phyloP scores from a whole-genome alignment of 1,284 basidiomycete genomes.

The Malassezia cuniculi region DNA sequence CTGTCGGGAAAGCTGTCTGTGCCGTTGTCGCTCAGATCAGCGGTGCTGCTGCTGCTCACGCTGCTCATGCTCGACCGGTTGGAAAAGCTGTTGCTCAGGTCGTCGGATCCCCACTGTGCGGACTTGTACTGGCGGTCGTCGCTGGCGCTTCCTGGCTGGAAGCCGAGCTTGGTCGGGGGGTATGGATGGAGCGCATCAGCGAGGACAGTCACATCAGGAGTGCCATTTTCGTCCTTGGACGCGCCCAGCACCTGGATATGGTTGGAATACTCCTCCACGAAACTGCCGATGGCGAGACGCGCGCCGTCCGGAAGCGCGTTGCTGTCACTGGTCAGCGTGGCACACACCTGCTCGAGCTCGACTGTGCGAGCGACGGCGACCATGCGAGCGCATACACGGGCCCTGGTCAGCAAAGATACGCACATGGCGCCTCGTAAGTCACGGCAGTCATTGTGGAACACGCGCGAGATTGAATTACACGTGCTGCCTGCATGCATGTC shows the following conservation, averaged over 20 bases:
- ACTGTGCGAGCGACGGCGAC: no score
- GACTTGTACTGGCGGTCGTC: conserved; percentile 12
- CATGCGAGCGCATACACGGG: conserved; percentile 36
- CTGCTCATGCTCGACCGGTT: conserved; percentile 5
- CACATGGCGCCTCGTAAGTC: conserved; percentile 23
- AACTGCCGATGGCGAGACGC: conserved; percentile 37
- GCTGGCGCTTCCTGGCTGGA: conserved; percentile 31
- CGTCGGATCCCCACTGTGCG: conserved; percentile 23
- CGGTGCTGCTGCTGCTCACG: conserved; percentile 1
- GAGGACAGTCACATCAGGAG: conserved; percentile 21
- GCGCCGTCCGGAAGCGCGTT: conserved; percentile 23
- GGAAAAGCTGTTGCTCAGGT: background rate
- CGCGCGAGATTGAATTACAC: background rate
- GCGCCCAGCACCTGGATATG: conserved; percentile 41
- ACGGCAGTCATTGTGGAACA: conserved; percentile 11
- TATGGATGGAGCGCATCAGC: conserved; percentile 42
- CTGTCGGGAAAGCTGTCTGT: conserved; percentile 29
- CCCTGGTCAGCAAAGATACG: conserved; percentile 14
- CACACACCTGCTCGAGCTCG: conserved; percentile 10
- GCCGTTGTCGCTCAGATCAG: conserved; percentile 11
- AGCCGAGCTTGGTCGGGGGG: conserved; percentile 39
- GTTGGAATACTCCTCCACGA: conserved; percentile 41
- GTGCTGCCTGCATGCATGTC: background rate
- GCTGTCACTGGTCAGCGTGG: no score
- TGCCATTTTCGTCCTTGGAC: conserved; percentile 16